Conservation (phyloP, 495 filamentous ascomycete species). For the Mytilinidion resinicola region DNA sequence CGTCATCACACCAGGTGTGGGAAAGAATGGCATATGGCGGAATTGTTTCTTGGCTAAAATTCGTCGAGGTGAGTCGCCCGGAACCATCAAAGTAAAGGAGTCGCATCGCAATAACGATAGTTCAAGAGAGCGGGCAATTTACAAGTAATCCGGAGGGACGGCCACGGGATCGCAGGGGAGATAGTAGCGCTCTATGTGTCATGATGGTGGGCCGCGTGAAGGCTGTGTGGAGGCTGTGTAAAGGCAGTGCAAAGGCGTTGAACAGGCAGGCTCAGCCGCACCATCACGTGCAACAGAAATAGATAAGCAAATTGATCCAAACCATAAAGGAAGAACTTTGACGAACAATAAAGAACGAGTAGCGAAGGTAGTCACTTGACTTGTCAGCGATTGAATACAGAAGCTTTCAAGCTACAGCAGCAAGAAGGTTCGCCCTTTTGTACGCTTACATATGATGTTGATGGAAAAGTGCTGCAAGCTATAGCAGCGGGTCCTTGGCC, state of each 20-base stretch:
- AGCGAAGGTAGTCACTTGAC: conserved; percentile 1
- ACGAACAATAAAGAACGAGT: conserved; percentile 1
- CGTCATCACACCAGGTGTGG: neutral
- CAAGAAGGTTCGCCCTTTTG: conserved; percentile 3
- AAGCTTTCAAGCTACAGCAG: conserved; percentile 1
- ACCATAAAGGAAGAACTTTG: neutral
- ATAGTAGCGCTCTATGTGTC: neutral
- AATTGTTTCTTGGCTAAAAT: neutral
- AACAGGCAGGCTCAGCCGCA: neutral
- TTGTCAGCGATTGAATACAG: neutral
- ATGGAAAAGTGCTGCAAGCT: conserved; percentile 14
- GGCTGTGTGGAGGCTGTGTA: neutral
- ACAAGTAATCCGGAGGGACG: neutral
- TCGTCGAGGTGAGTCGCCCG: neutral
- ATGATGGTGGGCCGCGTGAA: neutral
- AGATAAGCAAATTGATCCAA: conserved; percentile 6
- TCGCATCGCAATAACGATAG: conserved; percentile 1
- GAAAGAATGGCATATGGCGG: conserved; percentile 1
- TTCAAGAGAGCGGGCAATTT: neutral
- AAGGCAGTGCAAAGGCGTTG: neutral
- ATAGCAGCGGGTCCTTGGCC: conserved; percentile 9
- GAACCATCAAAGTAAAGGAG: conserved; percentile 3
- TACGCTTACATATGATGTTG: conserved; percentile 1
- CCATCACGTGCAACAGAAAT: conserved; percentile 5
- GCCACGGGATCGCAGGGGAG: neutral